Evolutionary conservation across 352 stramenopile species (phyloP).

Genomic region (Pseudoperonospora humuli): DNA sequence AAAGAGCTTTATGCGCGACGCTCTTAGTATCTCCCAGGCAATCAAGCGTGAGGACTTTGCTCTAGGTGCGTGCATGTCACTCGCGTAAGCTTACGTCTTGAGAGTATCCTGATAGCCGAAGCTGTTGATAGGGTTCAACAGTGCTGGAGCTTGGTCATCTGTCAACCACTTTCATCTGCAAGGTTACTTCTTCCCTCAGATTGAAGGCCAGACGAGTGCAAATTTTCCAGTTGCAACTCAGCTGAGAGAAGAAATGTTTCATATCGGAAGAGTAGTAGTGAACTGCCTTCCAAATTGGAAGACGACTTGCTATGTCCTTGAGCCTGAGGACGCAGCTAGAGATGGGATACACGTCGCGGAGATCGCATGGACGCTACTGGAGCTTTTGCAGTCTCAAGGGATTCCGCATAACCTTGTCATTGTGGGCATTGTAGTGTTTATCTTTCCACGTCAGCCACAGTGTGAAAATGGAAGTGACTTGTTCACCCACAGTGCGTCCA

Average conservation of each 20-base stretch:
- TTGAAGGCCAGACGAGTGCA: background rate
- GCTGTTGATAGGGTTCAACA: constrained; percentile 49
- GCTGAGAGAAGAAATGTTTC: constrained; percentile 26
- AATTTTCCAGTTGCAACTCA: constrained; percentile 42
- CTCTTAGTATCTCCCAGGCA: constrained; percentile 15
- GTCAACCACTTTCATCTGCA: constrained; percentile 77
- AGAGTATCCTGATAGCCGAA: background rate
- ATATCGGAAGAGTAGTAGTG: constrained; percentile 1
- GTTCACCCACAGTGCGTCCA: background rate
- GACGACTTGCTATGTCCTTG: constrained; percentile 36
- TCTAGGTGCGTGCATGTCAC: constrained; percentile 28
- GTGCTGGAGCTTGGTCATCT: constrained; percentile 62
- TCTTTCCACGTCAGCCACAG: constrained; percentile 55
- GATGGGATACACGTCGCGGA: constrained; percentile 10
- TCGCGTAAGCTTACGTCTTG: background rate
- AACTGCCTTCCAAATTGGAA: constrained; percentile 37
- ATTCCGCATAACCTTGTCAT: constrained; percentile 61
- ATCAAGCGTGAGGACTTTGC: constrained; percentile 34
- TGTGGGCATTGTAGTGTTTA: constrained; percentile 21
- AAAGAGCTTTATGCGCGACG: constrained; percentile 17
- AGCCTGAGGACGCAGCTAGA: background rate
- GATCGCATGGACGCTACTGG: constrained; percentile 33
- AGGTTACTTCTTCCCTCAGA: constrained; percentile 39
- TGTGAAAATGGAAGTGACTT: constrained; percentile 33
- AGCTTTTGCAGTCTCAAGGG: constrained; percentile 24